Conservation (phyloP, 1,284 basidiomycete genomes). For the Ustanciosporium gigantosporum region DNA sequence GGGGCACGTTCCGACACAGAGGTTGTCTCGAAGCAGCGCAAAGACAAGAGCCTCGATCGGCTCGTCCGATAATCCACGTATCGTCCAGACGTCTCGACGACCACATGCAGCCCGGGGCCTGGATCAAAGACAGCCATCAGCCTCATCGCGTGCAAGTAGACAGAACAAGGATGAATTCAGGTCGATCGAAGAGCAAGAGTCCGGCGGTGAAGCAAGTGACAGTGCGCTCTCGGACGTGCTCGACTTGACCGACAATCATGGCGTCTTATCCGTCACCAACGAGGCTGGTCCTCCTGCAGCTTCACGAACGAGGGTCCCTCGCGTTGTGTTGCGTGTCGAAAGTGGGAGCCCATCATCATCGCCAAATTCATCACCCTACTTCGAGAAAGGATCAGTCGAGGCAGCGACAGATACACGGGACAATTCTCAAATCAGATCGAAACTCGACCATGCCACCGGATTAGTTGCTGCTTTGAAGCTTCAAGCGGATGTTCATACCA, state of each 20-base stretch:
- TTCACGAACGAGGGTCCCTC: background rate
- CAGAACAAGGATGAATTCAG: no score
- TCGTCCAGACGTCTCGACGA: background rate
- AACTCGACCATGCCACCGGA: constrained; percentile 2
- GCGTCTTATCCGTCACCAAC: constrained; percentile 1
- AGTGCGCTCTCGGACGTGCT: constrained; percentile 24
- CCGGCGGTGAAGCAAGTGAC: constrained; percentile 9
- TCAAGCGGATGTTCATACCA: no score
- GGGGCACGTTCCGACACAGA: no score
- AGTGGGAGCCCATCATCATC: background rate
- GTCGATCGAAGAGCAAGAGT: no score
- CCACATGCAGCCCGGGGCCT: background rate
- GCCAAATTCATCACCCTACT: background rate
- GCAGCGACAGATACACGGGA: no score
- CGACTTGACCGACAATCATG: constrained; percentile 11
- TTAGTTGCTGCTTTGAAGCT: constrained; percentile 30
- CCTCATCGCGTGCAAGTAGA: no score
- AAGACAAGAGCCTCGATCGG: no score
- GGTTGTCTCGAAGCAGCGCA: no score
- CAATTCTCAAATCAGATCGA: background rate
- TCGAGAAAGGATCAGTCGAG: no score
- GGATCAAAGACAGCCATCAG: no score
- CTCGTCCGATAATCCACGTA: no score
- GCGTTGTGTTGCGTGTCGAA: no score
- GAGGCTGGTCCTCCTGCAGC: background rate